A percentile compares a stretch with the other conserved stretches of the same genome.
These are phyloP conservation scores for Gynandropsis gynandra DNA, from an alignment of 345 rosid species.

Conservation along the genomic window DNA sequence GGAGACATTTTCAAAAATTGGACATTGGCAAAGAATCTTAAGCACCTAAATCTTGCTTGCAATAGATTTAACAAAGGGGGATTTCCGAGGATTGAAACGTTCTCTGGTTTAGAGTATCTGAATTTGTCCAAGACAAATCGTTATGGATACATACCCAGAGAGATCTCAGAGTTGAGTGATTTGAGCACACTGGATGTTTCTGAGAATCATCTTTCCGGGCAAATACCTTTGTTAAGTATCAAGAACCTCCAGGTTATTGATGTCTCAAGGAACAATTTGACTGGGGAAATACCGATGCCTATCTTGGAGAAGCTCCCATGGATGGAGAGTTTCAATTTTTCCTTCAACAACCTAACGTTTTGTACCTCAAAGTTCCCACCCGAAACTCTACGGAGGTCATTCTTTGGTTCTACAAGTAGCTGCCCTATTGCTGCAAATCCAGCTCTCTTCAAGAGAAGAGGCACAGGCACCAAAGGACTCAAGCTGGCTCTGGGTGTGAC, in stretches of 20 bases:
- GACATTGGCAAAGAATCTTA: conserved; percentile 47
- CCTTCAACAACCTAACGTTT: conserved; percentile 77
- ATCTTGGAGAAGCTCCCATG: conserved; percentile 44
- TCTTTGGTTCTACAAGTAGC: conserved; percentile 55
- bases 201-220: conserved; percentile 56
- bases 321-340: conserved; percentile 79
- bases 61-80: conserved; percentile 56
- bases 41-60: conserved; percentile 67
- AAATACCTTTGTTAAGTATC: conserved; percentile 39
- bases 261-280: conserved; percentile 71
- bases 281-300: conserved; percentile 62
- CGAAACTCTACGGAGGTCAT: conserved; percentile 39
- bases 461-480: conserved; percentile 36
- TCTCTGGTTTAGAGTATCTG: conserved; percentile 52
- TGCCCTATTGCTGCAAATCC: conserved; percentile 94
- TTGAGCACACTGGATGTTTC: conserved; percentile 73
- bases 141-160: conserved; percentile 54
- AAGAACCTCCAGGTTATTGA: conserved; percentile 53
- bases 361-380: conserved; percentile 47
- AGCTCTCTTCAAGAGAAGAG: conserved; percentile 39
- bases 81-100: conserved; percentile 46
- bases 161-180: conserved; percentile 39
- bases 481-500: conserved; percentile 67
- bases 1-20: conserved; percentile 56
- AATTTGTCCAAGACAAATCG: conserved; percentile 70